A percentile compares a stretch with the other conserved stretches of the same genome.
Conservation (phyloP, 2,329 filamentous ascomycete species). For the Epichloe baconii region DNA sequence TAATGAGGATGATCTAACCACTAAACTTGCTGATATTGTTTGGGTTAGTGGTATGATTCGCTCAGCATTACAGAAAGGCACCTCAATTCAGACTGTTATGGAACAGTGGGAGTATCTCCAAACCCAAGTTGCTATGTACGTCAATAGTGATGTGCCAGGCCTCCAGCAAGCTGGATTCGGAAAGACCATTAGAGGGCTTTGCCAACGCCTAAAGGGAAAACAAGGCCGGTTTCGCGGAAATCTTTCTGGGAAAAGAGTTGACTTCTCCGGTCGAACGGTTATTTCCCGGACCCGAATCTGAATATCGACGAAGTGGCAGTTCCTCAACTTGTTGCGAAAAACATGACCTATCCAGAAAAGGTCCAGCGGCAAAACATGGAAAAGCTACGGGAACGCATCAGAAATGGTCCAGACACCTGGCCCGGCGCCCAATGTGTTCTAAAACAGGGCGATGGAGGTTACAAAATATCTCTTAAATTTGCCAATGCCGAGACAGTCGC, state of each 20-base stretch:
- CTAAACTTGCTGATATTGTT: conserved; percentile 92
- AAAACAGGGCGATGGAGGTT: conserved; percentile 53
- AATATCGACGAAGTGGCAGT: conserved; percentile 90
- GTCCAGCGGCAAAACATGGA: conserved; percentile 76
- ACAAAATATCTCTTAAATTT: conserved; percentile 63
- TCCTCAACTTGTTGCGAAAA: conserved; percentile 83
- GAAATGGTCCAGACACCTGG: conserved; percentile 65
- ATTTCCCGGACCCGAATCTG: conserved; percentile 96
- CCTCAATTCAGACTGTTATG: conserved; percentile 79
- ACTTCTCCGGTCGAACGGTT: conserved; percentile 94
- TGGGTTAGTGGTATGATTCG: conserved; percentile 82
- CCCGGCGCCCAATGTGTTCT: conserved; percentile 78
- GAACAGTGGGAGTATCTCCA: conserved; percentile 98
- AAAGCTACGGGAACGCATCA: conserved; percentile 62
- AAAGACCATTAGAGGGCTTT: conserved; percentile 85
- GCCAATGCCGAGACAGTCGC: conserved; percentile 60
- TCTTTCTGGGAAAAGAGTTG: conserved; percentile 92
- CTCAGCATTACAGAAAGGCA: conserved; percentile 69
- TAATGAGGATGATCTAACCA: conserved; percentile 92
- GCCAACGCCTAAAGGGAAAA: conserved; percentile 91
- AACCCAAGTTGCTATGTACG: conserved; percentile 90
- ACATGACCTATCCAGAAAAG: conserved; percentile 86
- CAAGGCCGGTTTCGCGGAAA: conserved; percentile 96
- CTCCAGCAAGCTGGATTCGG: conserved; percentile 79
- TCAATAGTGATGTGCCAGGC: conserved; percentile 91